These are phyloP conservation scores for Phalaenopsis equestris DNA, from an alignment of 106 monocot species.

Conservation along the genomic window DNA sequence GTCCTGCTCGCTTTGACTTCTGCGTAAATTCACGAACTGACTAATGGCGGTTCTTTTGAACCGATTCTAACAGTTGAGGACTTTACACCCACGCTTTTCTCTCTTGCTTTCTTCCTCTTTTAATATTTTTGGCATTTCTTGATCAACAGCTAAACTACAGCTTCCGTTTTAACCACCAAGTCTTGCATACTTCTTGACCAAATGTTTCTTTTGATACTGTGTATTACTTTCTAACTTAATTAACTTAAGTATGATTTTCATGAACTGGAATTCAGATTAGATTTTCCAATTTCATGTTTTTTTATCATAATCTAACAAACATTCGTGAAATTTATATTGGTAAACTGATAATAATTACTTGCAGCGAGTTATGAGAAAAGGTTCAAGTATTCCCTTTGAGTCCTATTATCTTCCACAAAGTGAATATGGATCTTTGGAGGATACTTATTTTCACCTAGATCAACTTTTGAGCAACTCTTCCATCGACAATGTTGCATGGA, in stretches of 20 bases:
- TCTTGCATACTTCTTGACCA: not conserved
- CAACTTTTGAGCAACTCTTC: constrained; percentile 56
- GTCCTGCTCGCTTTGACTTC: no score
- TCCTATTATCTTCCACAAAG: constrained; percentile 68
- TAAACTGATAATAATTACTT: constrained; percentile 11
- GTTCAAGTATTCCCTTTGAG: constrained; percentile 36
- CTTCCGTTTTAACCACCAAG: not conserved
- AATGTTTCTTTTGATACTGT: not conserved
- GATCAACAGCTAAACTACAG: not conserved
- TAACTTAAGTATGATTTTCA: not conserved
- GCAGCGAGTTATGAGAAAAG: constrained; percentile 52
- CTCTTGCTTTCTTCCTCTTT: not conserved
- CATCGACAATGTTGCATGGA: constrained; percentile 47
- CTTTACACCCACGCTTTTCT: not conserved
- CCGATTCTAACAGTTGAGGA: no score
- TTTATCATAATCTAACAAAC: not conserved
- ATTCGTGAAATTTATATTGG: constrained; percentile 1
- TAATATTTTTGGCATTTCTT: not conserved
- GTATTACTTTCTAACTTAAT: not conserved
- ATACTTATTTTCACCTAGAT: constrained; percentile 11
- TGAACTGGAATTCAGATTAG: not conserved
- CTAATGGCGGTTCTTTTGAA: no score
- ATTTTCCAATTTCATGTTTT: not conserved
- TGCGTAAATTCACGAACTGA: no score
- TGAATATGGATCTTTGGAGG: constrained; percentile 12